A percentile compares a stretch with the other conserved stretches of the same genome.
These are phyloP conservation scores for Astraeus odoratus DNA, from an alignment of 768 basidiomycete species.

Conservation along the genomic window DNA sequence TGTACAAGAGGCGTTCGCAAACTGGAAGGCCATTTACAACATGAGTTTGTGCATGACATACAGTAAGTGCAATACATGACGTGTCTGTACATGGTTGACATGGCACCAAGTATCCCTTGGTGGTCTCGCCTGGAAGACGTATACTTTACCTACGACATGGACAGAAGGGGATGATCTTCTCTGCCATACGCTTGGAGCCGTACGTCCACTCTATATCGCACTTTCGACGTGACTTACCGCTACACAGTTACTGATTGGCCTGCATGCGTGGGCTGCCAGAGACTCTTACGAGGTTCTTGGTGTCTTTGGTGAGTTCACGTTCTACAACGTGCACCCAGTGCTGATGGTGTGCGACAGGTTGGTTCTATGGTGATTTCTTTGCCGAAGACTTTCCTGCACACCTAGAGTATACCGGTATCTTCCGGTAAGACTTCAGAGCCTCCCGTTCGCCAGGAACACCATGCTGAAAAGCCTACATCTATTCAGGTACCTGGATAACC, in stretches of 20 bases:
- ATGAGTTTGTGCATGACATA: slow-evolving; percentile 93
- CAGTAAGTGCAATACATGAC: slow-evolving; percentile 39
- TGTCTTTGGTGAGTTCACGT: slow-evolving; percentile 61
- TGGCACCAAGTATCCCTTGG: slow-evolving; percentile 64
- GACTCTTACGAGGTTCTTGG: slow-evolving; percentile 93
- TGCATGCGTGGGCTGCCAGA: slow-evolving; percentile 88
- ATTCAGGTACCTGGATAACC: slow-evolving; percentile 82
- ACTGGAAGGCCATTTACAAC: slow-evolving; percentile 94
- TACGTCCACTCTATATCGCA: slow-evolving; percentile 33
- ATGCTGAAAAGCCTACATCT: slow-evolving; percentile 1
- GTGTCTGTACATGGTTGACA: neutral
- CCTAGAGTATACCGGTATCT: slow-evolving; percentile 95
- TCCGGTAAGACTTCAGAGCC: slow-evolving; percentile 53
- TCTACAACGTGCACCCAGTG: neutral
- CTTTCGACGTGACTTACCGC: slow-evolving; percentile 3
- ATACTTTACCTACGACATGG: slow-evolving; percentile 78
- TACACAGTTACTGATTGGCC: slow-evolving; percentile 64
- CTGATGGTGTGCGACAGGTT: slow-evolving; percentile 44
- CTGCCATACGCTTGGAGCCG: slow-evolving; percentile 81
- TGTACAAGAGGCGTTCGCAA: slow-evolving; percentile 87
- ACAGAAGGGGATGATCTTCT: slow-evolving; percentile 80
- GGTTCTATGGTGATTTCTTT: slow-evolving; percentile 99
- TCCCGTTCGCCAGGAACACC: neutral
- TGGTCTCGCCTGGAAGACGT: slow-evolving; percentile 86
- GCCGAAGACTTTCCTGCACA: slow-evolving; percentile 88